Conservation (phyloP, 2,329 filamentous ascomycete species). For the Penicillium sp. region DNA sequence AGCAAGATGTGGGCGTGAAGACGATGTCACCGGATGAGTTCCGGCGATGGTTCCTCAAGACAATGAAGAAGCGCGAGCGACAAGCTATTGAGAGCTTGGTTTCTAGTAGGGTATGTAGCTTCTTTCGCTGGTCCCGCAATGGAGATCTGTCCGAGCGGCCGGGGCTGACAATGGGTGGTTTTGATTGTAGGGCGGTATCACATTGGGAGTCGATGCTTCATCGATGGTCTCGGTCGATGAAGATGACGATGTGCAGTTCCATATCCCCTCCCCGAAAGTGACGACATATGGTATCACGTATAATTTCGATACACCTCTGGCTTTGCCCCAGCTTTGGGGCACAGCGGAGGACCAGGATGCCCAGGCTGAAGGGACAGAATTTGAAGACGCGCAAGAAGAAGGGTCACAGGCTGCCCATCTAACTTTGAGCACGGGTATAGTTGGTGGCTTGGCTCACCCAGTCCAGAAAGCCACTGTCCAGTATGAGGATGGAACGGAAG, state of each 20-base stretch:
- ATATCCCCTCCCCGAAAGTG: constrained; percentile 29
- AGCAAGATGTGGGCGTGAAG: constrained; percentile 39
- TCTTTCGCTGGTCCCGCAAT: neutral
- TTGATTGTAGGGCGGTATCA: constrained; percentile 31
- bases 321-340: constrained; percentile 25
- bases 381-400: constrained; percentile 12
- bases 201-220: constrained; percentile 38
- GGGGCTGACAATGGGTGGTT: constrained; percentile 9
- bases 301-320: constrained; percentile 38
- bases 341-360: constrained; percentile 19
- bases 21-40: constrained; percentile 43
- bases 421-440: constrained; percentile 34
- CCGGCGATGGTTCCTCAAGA: constrained; percentile 43
- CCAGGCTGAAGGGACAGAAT: constrained; percentile 18
- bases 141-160: neutral
- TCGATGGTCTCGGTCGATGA: constrained; percentile 35
- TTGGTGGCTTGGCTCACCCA: constrained; percentile 31
- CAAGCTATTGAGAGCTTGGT: constrained; percentile 40
- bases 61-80: constrained; percentile 44
- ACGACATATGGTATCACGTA: constrained; percentile 35
- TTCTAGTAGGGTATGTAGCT: constrained; percentile 35
- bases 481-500: constrained; percentile 28
- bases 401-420: constrained; percentile 25
- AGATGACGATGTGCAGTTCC: constrained; percentile 31
- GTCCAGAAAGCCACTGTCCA: constrained; percentile 25